These are phyloP conservation scores for Elsinoe batatas DNA, from an alignment of 2,329 filamentous ascomycete genomes.

Conservation along the genomic window DNA sequence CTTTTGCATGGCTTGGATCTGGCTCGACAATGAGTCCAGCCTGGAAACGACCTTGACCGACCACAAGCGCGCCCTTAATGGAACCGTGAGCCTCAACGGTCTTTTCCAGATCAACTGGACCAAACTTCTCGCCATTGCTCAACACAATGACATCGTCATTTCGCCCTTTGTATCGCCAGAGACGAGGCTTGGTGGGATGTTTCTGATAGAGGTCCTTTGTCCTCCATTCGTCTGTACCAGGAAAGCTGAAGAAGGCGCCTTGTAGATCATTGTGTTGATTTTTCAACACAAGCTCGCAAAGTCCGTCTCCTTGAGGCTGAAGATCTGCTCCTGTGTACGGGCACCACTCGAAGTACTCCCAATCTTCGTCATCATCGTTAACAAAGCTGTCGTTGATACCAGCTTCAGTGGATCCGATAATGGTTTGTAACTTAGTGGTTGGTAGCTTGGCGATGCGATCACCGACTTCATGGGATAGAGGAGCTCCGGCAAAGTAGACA, in stretches of 20 bases:
- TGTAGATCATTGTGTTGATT: constrained; percentile 23
- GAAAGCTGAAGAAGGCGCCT: constrained; percentile 25
- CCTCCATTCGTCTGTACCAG: constrained; percentile 22
- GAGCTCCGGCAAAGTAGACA: constrained; percentile 15
- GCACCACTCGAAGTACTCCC: constrained; percentile 19
- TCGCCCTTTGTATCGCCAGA: constrained; percentile 22
- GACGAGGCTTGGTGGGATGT: constrained; percentile 22
- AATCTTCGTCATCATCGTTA: constrained; percentile 15
- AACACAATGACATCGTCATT: constrained; percentile 26
- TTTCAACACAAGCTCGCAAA: constrained; percentile 30
- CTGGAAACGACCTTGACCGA: constrained; percentile 24
- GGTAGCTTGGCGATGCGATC: constrained; percentile 13
- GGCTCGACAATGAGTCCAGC: constrained; percentile 25
- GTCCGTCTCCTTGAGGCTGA: constrained; percentile 17
- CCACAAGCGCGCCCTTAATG: constrained; percentile 25
- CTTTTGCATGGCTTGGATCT: constrained; percentile 19
- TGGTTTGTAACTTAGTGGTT: constrained; percentile 8
- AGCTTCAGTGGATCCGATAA: constrained; percentile 16
- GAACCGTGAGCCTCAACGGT: constrained; percentile 20
- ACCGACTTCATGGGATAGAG: constrained; percentile 15
- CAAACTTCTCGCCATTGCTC: constrained; percentile 25
- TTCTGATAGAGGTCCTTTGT: constrained; percentile 23
- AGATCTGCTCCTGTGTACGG: constrained; percentile 16
- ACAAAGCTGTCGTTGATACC: constrained; percentile 17
- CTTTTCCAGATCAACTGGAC: constrained; percentile 21